Evolutionary conservation across 2,329 filamentous ascomycete genomes (phyloP).

Genomic region (Trichoderma simmonsii): DNA sequence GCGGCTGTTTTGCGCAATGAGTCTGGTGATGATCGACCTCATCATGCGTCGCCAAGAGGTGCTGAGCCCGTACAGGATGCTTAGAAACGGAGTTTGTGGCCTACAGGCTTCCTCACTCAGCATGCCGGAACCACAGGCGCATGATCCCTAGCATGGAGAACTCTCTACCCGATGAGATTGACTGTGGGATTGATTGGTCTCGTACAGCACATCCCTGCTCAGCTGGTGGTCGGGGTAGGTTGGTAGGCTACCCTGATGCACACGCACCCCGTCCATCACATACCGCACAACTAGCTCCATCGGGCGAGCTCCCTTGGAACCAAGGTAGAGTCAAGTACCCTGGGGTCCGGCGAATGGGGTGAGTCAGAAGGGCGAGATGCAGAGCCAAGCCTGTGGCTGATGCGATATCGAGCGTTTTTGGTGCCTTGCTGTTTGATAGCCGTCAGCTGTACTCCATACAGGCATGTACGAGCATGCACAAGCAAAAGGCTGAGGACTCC

Average conservation of each 20-base stretch:
- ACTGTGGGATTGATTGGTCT: constrained; percentile 1
- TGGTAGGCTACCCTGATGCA: background rate
- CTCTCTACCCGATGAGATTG: constrained; percentile 13
- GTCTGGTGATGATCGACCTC: constrained; percentile 19
- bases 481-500: background rate
- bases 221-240: constrained; percentile 14
- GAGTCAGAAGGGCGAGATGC: constrained; percentile 14
- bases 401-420: constrained; percentile 7
- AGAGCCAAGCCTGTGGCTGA: constrained; percentile 11
- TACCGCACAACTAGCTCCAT: background rate
- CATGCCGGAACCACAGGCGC: constrained; percentile 4
- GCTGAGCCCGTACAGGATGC: constrained; percentile 6
- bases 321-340: background rate
- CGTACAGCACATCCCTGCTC: constrained; percentile 13
- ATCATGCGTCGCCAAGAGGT: constrained; percentile 16
- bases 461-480: background rate
- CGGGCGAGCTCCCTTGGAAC: constrained; percentile 9
- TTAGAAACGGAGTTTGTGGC: background rate
- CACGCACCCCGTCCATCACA: background rate
- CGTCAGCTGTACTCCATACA: background rate
- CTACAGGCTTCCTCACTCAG: background rate
- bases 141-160: constrained; percentile 12
- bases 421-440: constrained; percentile 1
- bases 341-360: background rate
- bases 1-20: background rate